Base-by-base conservation (phyloP, 257 asterid species). In the Mitragyna speciosa region DNA sequence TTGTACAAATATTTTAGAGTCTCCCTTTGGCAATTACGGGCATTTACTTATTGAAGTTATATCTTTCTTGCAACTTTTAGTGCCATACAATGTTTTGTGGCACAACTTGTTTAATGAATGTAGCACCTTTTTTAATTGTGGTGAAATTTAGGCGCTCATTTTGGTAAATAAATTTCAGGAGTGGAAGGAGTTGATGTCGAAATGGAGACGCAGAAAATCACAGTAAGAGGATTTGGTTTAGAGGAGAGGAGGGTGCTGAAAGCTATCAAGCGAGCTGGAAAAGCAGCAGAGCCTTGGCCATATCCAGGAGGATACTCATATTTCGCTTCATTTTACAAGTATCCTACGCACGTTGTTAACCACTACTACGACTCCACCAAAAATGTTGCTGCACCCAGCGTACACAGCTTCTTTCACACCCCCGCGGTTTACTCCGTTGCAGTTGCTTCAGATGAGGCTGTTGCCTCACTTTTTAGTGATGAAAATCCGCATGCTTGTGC, bases 211-310 rank as follows among this genome's bases (percentile, higher is more conserved):
- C 99, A 92, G 86, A 95, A 95, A 77, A 84, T 95, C 11, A 95
- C 98, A 12, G 91, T 84, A 14, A 80, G 95, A 51, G 99, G 99
- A 0, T 95, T 89, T 52, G 83, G 82, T 0, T 56, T 95, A 76
- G 99, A 95, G 71, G 97, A 90, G 48, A 92, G 83, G 82, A 91
- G 87, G 82, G 97, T 95, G 68, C 77, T 95, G 33, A 93, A 85
- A 82, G 97, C 97, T 14, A 92, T 95, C 16, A 93, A 89, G 71
- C 88, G 96, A 2, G 78, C 98, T 4, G 99, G 99, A 4, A 95
- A 95, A 73, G 99, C 99, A 49, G 99, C 99, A 26, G 99, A 95
- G 89, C 93, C 93, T 12, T 95, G 99, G 99, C 99, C 99, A 0
- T 95, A 95, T 80, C 99, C 99, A 0, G 76, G 63, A 45, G 94